Evolutionary conservation across 2,329 filamentous ascomycete species (phyloP).

Genomic region (Huntiella abstrusa): DNA sequence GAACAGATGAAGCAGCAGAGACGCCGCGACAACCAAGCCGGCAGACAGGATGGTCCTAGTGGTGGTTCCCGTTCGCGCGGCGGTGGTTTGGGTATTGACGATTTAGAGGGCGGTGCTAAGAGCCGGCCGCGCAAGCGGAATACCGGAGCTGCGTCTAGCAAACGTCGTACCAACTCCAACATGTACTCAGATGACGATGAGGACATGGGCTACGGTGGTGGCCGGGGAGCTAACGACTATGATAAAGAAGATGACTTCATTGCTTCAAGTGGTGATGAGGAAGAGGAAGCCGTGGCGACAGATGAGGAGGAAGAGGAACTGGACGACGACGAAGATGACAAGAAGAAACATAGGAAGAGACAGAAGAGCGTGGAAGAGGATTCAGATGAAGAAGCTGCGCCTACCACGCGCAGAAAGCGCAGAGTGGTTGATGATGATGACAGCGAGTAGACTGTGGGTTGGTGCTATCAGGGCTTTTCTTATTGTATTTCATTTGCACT

Average conservation of each 20-base stretch:
- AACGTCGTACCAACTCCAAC: slow-evolving; percentile 42
- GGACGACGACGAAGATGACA: slow-evolving; percentile 23
- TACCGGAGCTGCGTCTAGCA: slow-evolving; percentile 27
- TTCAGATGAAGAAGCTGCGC: slow-evolving; percentile 33
- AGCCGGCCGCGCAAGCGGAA: slow-evolving; percentile 34
- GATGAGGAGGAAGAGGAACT: slow-evolving; percentile 43
- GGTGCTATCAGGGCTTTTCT: too few species aligned
- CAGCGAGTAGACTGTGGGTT: slow-evolving; percentile 25
- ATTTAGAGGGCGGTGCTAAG: slow-evolving; percentile 44
- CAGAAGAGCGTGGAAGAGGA: slow-evolving; percentile 32
- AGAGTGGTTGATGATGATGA: slow-evolving; percentile 38
- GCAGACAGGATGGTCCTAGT: slow-evolving; percentile 41
- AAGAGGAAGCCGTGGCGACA: slow-evolving; percentile 40
- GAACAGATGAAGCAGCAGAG: slow-evolving; percentile 49
- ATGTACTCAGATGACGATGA: slow-evolving; percentile 46
- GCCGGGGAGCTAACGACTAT: slow-evolving; percentile 55
- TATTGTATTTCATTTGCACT: too few species aligned
- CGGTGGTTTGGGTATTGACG: slow-evolving; percentile 42
- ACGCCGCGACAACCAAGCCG: slow-evolving; percentile 47
- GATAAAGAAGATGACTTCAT: slow-evolving; percentile 67
- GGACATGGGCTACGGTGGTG: slow-evolving; percentile 41
- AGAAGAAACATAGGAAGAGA: slow-evolving; percentile 26
- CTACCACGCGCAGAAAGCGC: slow-evolving; percentile 32
- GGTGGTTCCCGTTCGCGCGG: slow-evolving; percentile 28
- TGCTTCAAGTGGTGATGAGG: slow-evolving; percentile 56